Conservation (phyloP, 2,329 filamentous ascomycete species). For the Hypoxylon sp. region DNA sequence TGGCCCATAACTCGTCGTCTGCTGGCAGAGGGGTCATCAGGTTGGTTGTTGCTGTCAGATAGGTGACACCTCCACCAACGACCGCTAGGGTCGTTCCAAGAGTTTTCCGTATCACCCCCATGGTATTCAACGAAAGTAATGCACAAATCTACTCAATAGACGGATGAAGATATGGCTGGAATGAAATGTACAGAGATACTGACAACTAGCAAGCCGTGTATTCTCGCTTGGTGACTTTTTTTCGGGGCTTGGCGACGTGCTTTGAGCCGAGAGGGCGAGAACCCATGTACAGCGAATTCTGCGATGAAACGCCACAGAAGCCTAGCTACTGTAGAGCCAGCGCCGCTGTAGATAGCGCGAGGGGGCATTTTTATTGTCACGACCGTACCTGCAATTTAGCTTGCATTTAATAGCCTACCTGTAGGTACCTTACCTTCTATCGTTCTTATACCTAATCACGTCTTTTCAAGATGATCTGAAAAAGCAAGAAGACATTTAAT, state of each 20-base stretch:
- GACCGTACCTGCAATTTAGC: too few species aligned
- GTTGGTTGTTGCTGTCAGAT: slow-evolving; percentile 35
- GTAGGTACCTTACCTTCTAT: too few species aligned
- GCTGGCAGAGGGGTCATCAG: slow-evolving; percentile 32
- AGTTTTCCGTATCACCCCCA: slow-evolving; percentile 34
- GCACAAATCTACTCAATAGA: neutral
- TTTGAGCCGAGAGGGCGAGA: slow-evolving; percentile 20
- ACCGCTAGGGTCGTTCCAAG: slow-evolving; percentile 17
- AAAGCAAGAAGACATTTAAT: too few species aligned
- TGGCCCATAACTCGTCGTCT: slow-evolving; percentile 37
- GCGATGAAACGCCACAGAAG: slow-evolving; percentile 15
- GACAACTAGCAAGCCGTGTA: neutral
- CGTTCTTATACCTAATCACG: too few species aligned
- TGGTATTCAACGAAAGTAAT: slow-evolving; percentile 7
- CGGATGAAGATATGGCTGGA: neutral
- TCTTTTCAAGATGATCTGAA: too few species aligned
- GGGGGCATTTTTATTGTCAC: neutral
- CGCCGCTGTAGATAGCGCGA: neutral
- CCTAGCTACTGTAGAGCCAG: neutral
- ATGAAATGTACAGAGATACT: neutral
- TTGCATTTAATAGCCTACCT: too few species aligned
- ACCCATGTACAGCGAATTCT: neutral
- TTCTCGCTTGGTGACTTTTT: slow-evolving; percentile 9
- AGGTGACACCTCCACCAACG: slow-evolving; percentile 11
- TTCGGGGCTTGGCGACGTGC: slow-evolving; percentile 15